phyloP scores from a whole-genome alignment of 2,329 filamentous ascomycete genomes.

The Fusarium proliferatum region DNA sequence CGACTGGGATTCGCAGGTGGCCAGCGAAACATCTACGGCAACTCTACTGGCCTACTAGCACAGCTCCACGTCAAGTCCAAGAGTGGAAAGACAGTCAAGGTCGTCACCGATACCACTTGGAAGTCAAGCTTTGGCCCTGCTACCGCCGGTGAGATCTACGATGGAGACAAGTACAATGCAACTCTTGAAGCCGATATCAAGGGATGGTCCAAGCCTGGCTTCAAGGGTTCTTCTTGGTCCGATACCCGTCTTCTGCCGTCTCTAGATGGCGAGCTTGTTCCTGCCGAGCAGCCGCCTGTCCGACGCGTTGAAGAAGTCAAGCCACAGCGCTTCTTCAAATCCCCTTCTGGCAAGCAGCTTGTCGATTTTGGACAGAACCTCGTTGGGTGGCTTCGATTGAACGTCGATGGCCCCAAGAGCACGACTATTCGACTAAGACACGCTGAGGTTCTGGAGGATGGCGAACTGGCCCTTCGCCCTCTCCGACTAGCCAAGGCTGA shows the following conservation, averaged over 20 bases:
- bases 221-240: constrained; percentile 54
- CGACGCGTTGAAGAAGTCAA: constrained; percentile 43
- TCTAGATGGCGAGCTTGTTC: constrained; percentile 14
- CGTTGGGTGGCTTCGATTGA: constrained; percentile 60
- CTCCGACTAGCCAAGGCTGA: constrained; percentile 56
- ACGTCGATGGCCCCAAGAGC: constrained; percentile 51
- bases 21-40: constrained; percentile 49
- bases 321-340: constrained; percentile 51
- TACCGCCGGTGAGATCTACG: constrained; percentile 56
- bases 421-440: constrained; percentile 60
- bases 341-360: constrained; percentile 56
- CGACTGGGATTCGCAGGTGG: constrained; percentile 44
- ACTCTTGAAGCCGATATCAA: constrained; percentile 48
- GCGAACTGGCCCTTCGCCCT: constrained; percentile 53
- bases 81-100: constrained; percentile 40
- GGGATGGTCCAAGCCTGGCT: constrained; percentile 48
- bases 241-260: constrained; percentile 16
- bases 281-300: constrained; percentile 58
- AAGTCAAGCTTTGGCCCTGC: constrained; percentile 47
- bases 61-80: constrained; percentile 52
- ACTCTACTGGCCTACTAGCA: constrained; percentile 51
- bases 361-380: constrained; percentile 70
- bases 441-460: constrained; percentile 66
- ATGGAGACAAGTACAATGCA: constrained; percentile 63
- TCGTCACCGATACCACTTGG: constrained; percentile 54